These are phyloP conservation scores for Xylaria acuta DNA, from an alignment of 495 filamentous ascomycete species.

Conservation along the genomic window DNA sequence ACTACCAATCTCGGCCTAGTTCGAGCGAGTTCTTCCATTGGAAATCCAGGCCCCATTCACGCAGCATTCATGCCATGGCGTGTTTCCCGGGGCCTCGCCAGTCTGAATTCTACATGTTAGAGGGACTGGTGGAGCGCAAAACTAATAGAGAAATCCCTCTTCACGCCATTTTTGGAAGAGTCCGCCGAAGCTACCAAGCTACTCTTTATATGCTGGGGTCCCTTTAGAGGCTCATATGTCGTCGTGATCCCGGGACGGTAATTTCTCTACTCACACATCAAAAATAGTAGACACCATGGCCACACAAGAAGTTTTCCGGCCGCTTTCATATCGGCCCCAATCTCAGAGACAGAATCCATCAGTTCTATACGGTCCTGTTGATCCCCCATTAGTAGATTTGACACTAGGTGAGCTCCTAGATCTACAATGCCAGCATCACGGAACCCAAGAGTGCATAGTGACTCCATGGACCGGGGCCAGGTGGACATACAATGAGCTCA, in stretches of 20 bases:
- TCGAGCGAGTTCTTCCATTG: slow-evolving; percentile 1
- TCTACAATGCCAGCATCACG: slow-evolving; percentile 66
- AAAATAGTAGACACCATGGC: slow-evolving; percentile 27
- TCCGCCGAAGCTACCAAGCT: not conserved
- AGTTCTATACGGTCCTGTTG: slow-evolving; percentile 63
- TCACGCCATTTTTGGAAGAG: slow-evolving; percentile 4
- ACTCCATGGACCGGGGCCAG: slow-evolving; percentile 70
- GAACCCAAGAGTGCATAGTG: slow-evolving; percentile 64
- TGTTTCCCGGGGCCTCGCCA: slow-evolving; percentile 7
- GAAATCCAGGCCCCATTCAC: slow-evolving; percentile 28
- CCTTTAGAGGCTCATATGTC: not conserved
- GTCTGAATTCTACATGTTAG: slow-evolving; percentile 1
- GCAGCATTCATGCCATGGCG: slow-evolving; percentile 1
- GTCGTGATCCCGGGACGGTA: not conserved
- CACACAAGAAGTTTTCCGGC: slow-evolving; percentile 25
- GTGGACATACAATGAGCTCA: slow-evolving; percentile 70
- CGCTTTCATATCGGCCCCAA: slow-evolving; percentile 29
- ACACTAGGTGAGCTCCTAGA: slow-evolving; percentile 68
- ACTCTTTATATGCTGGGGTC: not conserved
- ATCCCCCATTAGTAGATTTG: slow-evolving; percentile 64
- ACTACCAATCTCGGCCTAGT: slow-evolving; percentile 23
- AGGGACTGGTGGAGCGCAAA: slow-evolving; percentile 9
- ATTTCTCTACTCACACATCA: not conserved
- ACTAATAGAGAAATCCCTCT: not conserved
- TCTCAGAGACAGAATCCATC: slow-evolving; percentile 51